Evolutionary conservation across 148 eudicot genomes (phyloP), one percentile per base, ranked within the genome.

Genomic region (Pharnaceum exiguum): DNA sequence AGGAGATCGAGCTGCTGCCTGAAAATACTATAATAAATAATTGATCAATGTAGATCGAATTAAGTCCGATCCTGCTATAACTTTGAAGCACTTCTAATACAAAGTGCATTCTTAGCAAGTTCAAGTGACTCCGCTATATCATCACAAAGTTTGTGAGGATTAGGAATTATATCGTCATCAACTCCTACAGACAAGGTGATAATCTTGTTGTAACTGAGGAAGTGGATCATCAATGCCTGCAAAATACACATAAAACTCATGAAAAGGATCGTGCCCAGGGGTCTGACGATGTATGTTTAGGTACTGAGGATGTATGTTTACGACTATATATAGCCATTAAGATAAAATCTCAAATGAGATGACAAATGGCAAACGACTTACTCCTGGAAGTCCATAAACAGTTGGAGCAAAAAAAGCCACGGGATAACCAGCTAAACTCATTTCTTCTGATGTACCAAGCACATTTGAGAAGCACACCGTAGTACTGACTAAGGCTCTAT

Each of bases 361-460:
- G n/a, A n/a, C n/a, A n/a, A n/a, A n/a, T n/a, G n/a, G n/a, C n/a
- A n/a, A n/a, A 7, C 10, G 23, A 53, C 69, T 64, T 70, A 88
- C 91, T 2, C 71, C 77, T 52, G 91, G 79, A 16, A 66, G 78
- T 5, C 91, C 96, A 15, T 63, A 77, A 42, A 62, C 75, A 47
- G 77, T 70, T 12, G 96, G 86, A 62, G 96, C 96, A 55, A 88
- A 32, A 60, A 64, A 85, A 23, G 66, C 31, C 24, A 82, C 19
- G 23, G 76, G 79, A 75, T 84, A 79, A 2, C 86, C 91, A 56
- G 49, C 79, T 18, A 88, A 82, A 39, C 53, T 66, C 25, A 88
- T 72, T 42, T 84, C 91, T 44, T 84, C 88, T 18, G n/a, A 45
- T 2, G 96, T 88, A 10, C 96, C 96, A 22, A 77, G 73, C 38